Base-by-base conservation (phyloP, 1,284 basidiomycete genomes). In the Austropuccinia psidii region DNA sequence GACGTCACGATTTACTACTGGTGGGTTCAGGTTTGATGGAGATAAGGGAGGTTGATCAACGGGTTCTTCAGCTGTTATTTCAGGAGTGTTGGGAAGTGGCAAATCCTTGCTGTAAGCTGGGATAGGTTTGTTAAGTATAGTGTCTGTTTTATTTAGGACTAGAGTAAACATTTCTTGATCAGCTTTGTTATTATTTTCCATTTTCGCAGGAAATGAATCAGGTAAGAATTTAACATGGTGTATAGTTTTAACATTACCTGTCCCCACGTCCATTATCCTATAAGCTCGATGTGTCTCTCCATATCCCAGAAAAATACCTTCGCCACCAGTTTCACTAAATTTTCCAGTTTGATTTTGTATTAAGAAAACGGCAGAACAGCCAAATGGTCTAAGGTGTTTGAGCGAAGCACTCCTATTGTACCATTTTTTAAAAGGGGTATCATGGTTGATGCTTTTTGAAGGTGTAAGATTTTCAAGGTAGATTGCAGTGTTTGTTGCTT, bases 381-480 rank as follows among this genome's bases (percentile, higher is more conserved):
- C 65, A 55, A 67, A 55, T 2, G 37, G 47, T 0, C 47, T 4
- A 4, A 37, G 31, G 9, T 35, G 4, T 0, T 29, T 15, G 4
- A 13, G n/a, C 21, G 41, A 5, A 13, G 43, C 39, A 2, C n/a
- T 0, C 13, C 33, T n/a, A 2, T 29, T 29, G 19, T 43, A 57
- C 52, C 66, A 68, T 1, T 13, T 21, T 19, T 57, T 1, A 17
- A 55, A 47, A 1, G 54, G 66, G 24, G 50, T 68, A 0, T 43
- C 17, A 39, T 29, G 57, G 0, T 41, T 17, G 13, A 55, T 24
- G 0, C 41, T 31, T 0, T 15, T 19, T 4, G 41, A n/a, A 1
- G 52, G 66, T 15, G 66, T 68, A 5, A 68, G 0, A 39, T 68
- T 68, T 19, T 68, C 39, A 0, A 68, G 35, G n/a, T 54, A 66